Evolutionary conservation across 768 basidiomycete genomes (phyloP).

Genomic region (Amyloporia xantha): DNA sequence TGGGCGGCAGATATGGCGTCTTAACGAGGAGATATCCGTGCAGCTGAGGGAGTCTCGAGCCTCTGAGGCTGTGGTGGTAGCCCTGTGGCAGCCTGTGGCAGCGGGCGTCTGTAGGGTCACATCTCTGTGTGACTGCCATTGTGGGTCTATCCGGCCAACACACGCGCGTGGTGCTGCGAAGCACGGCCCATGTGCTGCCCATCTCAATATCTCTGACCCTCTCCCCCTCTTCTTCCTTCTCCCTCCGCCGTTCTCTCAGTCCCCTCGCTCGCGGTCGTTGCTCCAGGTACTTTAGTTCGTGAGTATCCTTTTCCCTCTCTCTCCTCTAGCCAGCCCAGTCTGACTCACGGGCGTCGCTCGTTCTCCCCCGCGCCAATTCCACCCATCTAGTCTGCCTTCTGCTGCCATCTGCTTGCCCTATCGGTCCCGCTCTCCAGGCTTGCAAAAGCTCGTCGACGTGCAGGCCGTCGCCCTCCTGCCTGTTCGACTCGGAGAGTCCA

Average conservation of each 20-base stretch:
- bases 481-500: constrained; percentile 9
- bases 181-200: constrained; percentile 17
- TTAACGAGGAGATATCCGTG: not conserved
- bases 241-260: constrained; percentile 6
- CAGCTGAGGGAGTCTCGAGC: not conserved
- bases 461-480: constrained; percentile 15
- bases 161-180: constrained; percentile 17
- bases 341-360: constrained; percentile 15
- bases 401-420: constrained; percentile 24
- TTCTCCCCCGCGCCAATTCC: constrained; percentile 17
- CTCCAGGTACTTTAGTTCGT: constrained; percentile 5
- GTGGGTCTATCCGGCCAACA: constrained; percentile 4
- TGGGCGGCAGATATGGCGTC: too few species aligned
- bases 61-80: constrained; percentile 1
- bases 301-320: not conserved
- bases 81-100: not conserved
- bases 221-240: constrained; percentile 10
- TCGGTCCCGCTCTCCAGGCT: constrained; percentile 23
- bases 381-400: constrained; percentile 24
- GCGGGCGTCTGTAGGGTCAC: too few species aligned
- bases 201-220: constrained; percentile 12
- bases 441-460: constrained; percentile 20
- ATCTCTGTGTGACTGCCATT: constrained; percentile 1
- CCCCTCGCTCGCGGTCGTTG: constrained; percentile 10
- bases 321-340: constrained; percentile 1